Evolutionary conservation across 257 asterid species (phyloP).

Genomic region (Solanum sitiens): DNA sequence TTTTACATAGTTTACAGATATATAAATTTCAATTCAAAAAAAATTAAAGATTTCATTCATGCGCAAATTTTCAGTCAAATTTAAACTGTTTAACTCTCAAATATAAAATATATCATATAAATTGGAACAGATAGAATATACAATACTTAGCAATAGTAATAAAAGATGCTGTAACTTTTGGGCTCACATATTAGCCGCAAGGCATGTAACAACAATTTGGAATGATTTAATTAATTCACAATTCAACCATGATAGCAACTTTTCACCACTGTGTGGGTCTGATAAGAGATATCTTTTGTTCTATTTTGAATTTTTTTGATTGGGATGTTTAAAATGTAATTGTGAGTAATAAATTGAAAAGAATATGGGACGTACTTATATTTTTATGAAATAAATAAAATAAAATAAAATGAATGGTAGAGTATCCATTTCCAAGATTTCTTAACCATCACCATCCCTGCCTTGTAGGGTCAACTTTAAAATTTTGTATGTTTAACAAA

Average conservation of each 20-base stretch:
- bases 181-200: not conserved
- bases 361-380: not conserved
- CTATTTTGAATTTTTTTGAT: not conserved
- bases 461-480: constrained; percentile 2
- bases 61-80: no score
- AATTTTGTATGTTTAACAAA: not conserved
- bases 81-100: no score
- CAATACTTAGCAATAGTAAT: no score
- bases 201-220: not conserved
- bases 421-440: not conserved
- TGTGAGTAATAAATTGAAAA: not conserved
- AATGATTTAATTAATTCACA: not conserved
- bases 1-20: no score
- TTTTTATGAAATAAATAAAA: not conserved
- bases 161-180: not conserved
- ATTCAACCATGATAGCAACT: not conserved
- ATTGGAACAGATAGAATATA: accelerated
- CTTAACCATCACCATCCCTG: constrained; percentile 4
- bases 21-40: no score
- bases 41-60: no score
- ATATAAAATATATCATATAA: no score
- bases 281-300: not conserved
- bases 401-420: not conserved
- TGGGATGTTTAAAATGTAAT: not conserved
- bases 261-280: not conserved